Base-by-base conservation (phyloP, 176 grass and related monocot genomes). In the Aegilops sharonensis region DNA sequence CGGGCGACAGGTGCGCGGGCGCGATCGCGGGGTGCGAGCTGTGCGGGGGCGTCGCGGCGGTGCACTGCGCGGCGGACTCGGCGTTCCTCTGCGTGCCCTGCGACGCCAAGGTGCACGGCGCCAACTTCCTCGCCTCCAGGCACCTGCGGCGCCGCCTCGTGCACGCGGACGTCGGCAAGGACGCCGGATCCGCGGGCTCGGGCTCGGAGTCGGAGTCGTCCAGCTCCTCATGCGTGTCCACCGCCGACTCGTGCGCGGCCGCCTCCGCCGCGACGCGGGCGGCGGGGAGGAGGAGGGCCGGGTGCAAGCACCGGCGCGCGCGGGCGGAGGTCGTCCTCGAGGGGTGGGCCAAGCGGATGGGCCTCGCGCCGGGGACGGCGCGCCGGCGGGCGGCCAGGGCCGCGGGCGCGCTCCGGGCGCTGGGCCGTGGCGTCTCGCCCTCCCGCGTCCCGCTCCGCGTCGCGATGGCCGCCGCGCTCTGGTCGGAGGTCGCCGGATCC, bases 41-140 rank as follows among this genome's bases (percentile, higher is more conserved):
- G 13, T 94, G 93, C 84, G 85, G 70, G 3, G 82, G 36, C 37
- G 85, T 32, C 10, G 94, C 94, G 18, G 85, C 84, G 6, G 94
- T 98, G 75, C 95, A 98, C 89, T 98, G 97, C 89, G 91, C 91
- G 21, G 85, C 95, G 5, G 95, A 95, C 89, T 64, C 80, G 14
- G 95, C 95, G 31, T 94, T 93, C 80, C 89, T 98, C n/a, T 95
- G 95, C 84, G 64, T 77, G 23, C 3, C 60, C 14, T 98, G 95
- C 88, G 95, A 98, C 78, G 91, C 89, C 40, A 81, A 79, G 81
- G 97, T 98, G 21, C 97, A 96, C 84, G 90, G 92, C 57, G 97
- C 97, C 25, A 98, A 96, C 84, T 98, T 98, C 81, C 95, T 98
- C 34, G 93, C 94, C 13, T 90, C 93, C 2, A 83, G 95, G 61